Base-by-base conservation (phyloP, 192 early-diverging fungal species). In the Backusella morwellensis region DNA sequence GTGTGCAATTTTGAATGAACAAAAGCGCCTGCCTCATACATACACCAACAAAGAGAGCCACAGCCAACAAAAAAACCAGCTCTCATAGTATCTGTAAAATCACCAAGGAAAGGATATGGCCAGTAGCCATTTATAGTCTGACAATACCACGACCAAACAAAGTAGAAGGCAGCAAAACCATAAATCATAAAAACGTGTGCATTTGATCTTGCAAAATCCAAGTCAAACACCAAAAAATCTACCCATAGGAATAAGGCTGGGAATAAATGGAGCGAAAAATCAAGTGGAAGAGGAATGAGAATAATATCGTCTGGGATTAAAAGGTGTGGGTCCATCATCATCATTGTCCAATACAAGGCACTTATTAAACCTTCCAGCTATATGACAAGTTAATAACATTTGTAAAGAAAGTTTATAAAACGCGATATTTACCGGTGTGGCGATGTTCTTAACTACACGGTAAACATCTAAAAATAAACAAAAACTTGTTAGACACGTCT, bases 311-410 rank as follows among this genome's bases (percentile, higher is more conserved):
- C 42, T 36, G 75, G 76, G 21, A 75, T 56, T 23, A 81, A 72
- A 7, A 78, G 50, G 3, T 75, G 29, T 19, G 75, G 75, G 29
- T 81, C 80, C 8, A 74, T 29, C 23, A 66, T 78, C 23, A 75
- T 54, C 73, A 81, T 76, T 9, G 52, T 26, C 80, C 80, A 81
- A 42, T 81, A 81, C 19, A 81, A 34, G 6, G 75, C n/a, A 32
- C 75, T 63, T 19, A 81, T 68, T 23, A 81, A 56, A 14, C 73
- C 80, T 71, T 81, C 80, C n/a, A 81, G 17, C 80, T 81, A 38
- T 1, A 44, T 40, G 9, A 35, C 50, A 32, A 35, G 35, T 44
- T 26, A 73, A 44, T 23, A 6, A 15, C 4, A 56, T 63, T 23
- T 26, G 8, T 63, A 12, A 29, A 11, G 12, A 26, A 23, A 32